These are phyloP conservation scores for Sapria himalayana DNA, from an alignment of 345 rosid species.

Conservation along the genomic window DNA sequence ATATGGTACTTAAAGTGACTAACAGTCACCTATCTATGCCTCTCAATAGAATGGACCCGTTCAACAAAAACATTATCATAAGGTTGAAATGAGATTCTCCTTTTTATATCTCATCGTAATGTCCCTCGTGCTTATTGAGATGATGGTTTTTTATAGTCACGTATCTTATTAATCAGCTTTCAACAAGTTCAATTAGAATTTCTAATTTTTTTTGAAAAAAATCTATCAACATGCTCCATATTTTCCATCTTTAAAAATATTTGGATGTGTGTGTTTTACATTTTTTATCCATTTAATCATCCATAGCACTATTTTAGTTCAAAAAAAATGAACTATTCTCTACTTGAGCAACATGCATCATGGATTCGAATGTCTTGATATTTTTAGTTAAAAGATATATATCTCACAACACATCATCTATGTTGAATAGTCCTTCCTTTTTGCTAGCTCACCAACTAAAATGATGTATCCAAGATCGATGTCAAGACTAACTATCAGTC, in stretches of 20 bases:
- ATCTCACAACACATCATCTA: no score
- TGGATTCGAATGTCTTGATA: no score
- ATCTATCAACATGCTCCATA: no score
- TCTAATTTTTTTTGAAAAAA: no score
- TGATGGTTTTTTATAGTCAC: not conserved
- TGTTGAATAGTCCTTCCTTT: not conserved
- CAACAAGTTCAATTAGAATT: no score
- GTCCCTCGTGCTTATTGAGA: not conserved
- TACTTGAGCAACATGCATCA: no score
- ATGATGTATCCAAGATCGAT: not conserved
- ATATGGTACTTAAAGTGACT: not conserved
- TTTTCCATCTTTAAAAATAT: no score
- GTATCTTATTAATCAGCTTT: not conserved
- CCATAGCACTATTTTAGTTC: no score
- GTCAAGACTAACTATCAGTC: not conserved
- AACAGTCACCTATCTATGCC: not conserved
- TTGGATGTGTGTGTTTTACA: no score
- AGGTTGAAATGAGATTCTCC: not conserved
- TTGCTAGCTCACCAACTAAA: not conserved
- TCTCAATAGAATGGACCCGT: not conserved
- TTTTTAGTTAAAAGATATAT: no score
- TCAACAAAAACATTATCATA: not conserved
- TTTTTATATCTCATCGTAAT: not conserved
- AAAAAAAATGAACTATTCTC: no score
- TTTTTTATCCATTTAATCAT: no score